Conservation (phyloP, 1,284 basidiomycete species). For the Melampsora larici-populina region DNA sequence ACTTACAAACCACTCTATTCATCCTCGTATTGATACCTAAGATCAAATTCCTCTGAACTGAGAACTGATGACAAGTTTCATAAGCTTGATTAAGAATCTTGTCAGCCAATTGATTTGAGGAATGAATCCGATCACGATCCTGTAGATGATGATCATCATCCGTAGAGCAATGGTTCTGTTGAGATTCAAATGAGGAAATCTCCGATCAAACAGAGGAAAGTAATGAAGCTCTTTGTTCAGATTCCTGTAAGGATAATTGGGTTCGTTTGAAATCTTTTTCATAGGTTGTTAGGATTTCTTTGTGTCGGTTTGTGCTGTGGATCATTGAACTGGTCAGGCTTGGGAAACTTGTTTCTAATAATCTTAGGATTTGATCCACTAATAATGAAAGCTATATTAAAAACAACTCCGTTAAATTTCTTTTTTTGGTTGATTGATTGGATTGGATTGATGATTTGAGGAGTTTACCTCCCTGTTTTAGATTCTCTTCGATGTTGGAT, state of each 20-base stretch:
- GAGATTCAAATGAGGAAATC: conserved; percentile 36
- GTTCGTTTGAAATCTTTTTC: conserved; percentile 39
- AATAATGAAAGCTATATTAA: conserved; percentile 34
- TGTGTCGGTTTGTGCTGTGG: conserved; percentile 29
- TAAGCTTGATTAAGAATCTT: conserved; percentile 69
- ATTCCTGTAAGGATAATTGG: conserved; percentile 15
- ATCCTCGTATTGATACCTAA: conserved; percentile 77
- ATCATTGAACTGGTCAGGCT: conserved; percentile 25
- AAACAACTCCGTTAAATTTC: neutral
- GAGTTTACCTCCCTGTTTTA: conserved; percentile 30
- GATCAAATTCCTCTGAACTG: conserved; percentile 71
- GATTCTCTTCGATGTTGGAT: conserved; percentile 30
- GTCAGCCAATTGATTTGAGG: conserved; percentile 26
- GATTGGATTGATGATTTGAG: too few species aligned
- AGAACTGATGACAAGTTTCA: conserved; percentile 88
- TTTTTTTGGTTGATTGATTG: neutral
- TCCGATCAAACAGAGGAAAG: conserved; percentile 38
- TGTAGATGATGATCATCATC: conserved; percentile 29
- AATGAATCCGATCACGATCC: conserved; percentile 25
- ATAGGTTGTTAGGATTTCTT: conserved; percentile 23
- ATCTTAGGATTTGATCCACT: conserved; percentile 40
- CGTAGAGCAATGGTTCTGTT: conserved; percentile 17
- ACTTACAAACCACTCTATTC: conserved; percentile 72
- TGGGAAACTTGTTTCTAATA: conserved; percentile 26
- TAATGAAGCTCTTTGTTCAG: too few species aligned